Conservation (phyloP, 208 protist genomes). For the Trypanosoma melophagium region DNA sequence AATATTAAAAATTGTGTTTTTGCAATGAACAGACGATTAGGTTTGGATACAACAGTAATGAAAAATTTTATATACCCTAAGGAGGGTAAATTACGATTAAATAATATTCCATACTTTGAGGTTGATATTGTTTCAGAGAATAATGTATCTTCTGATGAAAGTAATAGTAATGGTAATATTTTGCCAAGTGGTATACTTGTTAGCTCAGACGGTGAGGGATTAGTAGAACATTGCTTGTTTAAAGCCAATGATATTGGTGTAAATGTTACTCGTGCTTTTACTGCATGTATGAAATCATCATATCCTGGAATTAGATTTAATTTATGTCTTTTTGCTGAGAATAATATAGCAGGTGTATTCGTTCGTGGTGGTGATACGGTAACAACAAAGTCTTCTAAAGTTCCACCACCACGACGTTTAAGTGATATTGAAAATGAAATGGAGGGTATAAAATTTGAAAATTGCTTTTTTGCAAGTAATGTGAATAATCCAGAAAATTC, state of each 20-base stretch:
- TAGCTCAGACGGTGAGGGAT: constrained; percentile 34
- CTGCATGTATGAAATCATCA: neutral
- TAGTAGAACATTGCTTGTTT: constrained; percentile 57
- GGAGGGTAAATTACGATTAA: constrained; percentile 37
- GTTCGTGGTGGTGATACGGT: constrained; percentile 28
- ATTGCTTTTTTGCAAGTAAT: constrained; percentile 70
- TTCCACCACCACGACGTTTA: neutral
- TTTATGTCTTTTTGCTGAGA: constrained; percentile 29
- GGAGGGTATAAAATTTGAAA: constrained; percentile 40
- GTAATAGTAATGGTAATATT: neutral
- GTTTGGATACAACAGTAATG: neutral
- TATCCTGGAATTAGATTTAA: neutral
- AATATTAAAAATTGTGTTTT: constrained; percentile 65
- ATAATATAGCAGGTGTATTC: constrained; percentile 52
- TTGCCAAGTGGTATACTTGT: constrained; percentile 60
- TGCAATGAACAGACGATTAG: constrained; percentile 1
- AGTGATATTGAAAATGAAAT: neutral
- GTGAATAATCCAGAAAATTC: constrained; percentile 18
- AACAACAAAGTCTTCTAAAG: neutral
- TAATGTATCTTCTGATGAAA: constrained; percentile 1
- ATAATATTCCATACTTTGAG: constrained; percentile 26
- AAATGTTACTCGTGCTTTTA: constrained; percentile 46
- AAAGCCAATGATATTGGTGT: constrained; percentile 75
- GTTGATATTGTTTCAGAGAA: constrained; percentile 47
- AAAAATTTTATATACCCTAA: constrained; percentile 17